phyloP scores from a whole-genome alignment of 805 yeast species.

The Priceomyces carsonii region DNA sequence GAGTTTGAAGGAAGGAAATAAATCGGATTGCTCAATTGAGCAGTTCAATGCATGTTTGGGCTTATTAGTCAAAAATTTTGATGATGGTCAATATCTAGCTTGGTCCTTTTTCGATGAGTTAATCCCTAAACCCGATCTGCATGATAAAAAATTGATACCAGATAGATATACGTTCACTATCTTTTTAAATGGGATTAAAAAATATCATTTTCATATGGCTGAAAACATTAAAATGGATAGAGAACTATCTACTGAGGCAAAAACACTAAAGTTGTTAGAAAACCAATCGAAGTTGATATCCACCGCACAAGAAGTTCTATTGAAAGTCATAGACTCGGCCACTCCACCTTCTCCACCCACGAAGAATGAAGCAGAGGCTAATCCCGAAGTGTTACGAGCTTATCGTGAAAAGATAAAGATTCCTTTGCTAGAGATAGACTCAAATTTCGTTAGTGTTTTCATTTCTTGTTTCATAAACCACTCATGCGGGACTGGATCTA shows the following conservation, averaged over 20 bases:
- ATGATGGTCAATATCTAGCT: conserved; percentile 30
- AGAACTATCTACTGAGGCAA: conserved; percentile 16
- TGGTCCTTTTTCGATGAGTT: conserved; percentile 39
- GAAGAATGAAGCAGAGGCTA: conserved; percentile 19
- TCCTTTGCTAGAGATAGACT: conserved; percentile 30
- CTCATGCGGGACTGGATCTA: conserved; percentile 26
- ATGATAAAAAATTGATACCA: conserved; percentile 20
- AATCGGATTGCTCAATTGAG: conserved; percentile 18
- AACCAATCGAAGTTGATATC: conserved; percentile 27
- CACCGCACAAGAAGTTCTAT: conserved; percentile 27
- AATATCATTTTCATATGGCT: conserved; percentile 16
- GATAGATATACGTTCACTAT: conserved; percentile 40
- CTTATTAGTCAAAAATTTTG: conserved; percentile 33
- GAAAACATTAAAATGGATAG: conserved; percentile 14
- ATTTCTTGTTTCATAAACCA: conserved; percentile 28
- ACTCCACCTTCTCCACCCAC: conserved; percentile 37
- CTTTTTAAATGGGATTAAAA: conserved; percentile 35
- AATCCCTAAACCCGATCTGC: conserved; percentile 14
- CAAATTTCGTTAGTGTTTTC: conserved; percentile 30
- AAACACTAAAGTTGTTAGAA: conserved; percentile 23
- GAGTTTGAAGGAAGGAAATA: conserved; percentile 8
- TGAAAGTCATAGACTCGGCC: conserved; percentile 27
- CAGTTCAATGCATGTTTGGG: conserved; percentile 40
- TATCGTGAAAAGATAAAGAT: conserved; percentile 18
- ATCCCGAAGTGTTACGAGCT: conserved; percentile 17